Base-by-base conservation (phyloP, 2,329 filamentous ascomycete genomes). In the Beauveria australis region DNA sequence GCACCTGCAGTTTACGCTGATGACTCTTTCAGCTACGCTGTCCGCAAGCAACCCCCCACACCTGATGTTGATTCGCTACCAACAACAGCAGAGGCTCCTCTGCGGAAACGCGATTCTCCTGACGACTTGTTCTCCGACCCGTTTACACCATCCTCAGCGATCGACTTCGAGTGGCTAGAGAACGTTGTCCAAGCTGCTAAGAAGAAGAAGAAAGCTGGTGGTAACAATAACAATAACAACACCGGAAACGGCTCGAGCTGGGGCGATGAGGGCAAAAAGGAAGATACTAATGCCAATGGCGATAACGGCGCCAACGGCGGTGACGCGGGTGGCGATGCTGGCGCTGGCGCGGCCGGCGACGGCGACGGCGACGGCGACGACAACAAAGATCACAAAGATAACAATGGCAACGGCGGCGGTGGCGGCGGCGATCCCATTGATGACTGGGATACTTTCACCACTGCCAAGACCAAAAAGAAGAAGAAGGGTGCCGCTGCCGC, bases 381-480 rank as follows among this genome's bases (percentile, higher is more conserved):
- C 53, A 62, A 37, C 54, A 61, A 41, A 53, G 64, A 52, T 28
- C 61, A 62, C 43, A 63, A 61, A 53, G 63, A 64, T 52, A 61
- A 49, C 54, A 62, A 41, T 51, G 64, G 59, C 51, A 64, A 64
- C 60, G 67, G 64, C 65, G 9, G 74, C 68, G n/a, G 74, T 74
- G 46, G 74, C 74, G 40, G 49, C 24, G 51, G 26, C 19, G 74
- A 72, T n/a, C 64, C 64, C 28, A 72, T 71, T 53, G 72, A 75
- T 47, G 71, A 73, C 22, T 73, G 69, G 71, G 69, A 63, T 14
- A 63, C 62, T 18, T 68, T 72, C 37, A 47, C 66, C 22, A 58
- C 66, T 3, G 57, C 65, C 16, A 69, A 69, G 53, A 61, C 69
- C 46, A 82, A 78, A 67, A 77, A 76, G 66, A 80, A 78, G 66